Evolutionary conservation across 805 yeast species (phyloP).

Genomic region (Ogataea pini): DNA sequence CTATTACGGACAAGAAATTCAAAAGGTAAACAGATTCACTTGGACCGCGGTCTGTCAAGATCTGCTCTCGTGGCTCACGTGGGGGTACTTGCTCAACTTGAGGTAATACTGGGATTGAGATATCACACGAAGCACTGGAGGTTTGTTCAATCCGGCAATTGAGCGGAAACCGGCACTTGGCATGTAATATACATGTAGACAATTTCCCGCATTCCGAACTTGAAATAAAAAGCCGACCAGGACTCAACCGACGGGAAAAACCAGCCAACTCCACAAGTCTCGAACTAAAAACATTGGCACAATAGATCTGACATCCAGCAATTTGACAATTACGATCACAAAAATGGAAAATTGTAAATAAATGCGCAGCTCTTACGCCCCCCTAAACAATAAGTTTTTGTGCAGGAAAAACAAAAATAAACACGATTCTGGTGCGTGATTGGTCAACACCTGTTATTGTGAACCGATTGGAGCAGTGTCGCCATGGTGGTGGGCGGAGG

Average conservation of each 20-base stretch:
- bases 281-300: background rate
- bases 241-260: constrained; percentile 1
- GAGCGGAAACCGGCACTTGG: background rate
- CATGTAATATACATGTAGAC: background rate
- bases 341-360: constrained; percentile 4
- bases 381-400: background rate
- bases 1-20: background rate
- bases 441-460: background rate
- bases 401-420: constrained; percentile 5
- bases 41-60: background rate
- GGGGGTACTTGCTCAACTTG: background rate
- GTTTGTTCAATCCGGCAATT: no score
- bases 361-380: background rate
- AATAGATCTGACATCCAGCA: background rate
- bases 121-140: no score
- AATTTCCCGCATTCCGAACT: constrained; percentile 4
- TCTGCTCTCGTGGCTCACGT: background rate
- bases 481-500: constrained; percentile 2
- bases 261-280: constrained; percentile 6
- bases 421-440: constrained; percentile 2
- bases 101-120: no score
- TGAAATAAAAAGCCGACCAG: no score
- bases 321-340: constrained; percentile 4
- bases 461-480: background rate
- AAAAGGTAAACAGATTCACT: constrained; percentile 1